phyloP scores from a whole-genome alignment of 2,329 filamentous ascomycete species.

The Ambrosiella xylebori region DNA sequence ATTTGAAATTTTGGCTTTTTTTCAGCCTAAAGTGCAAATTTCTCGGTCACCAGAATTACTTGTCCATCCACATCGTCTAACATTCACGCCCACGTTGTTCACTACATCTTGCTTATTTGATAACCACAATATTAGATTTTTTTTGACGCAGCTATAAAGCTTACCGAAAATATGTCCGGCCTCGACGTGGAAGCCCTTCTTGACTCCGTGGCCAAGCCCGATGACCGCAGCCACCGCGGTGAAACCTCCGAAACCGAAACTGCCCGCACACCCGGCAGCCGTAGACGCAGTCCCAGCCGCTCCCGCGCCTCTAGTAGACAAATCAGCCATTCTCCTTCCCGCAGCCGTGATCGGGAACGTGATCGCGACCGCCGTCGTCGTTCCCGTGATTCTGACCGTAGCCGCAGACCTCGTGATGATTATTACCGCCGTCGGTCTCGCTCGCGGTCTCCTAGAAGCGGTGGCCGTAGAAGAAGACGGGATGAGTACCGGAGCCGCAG shows the following conservation, averaged over 20 bases:
- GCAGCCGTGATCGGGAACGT: conserved; percentile 30
- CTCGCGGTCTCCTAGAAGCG: conserved; percentile 50
- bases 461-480: conserved; percentile 15
- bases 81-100: not conserved
- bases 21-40: not conserved
- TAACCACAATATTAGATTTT: not conserved
- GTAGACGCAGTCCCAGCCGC: conserved; percentile 22
- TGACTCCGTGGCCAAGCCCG: conserved; percentile 59
- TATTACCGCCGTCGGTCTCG: conserved; percentile 57
- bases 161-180: conserved; percentile 24
- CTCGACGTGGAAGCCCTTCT: conserved; percentile 78
- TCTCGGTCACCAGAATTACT: not conserved
- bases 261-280: conserved; percentile 34
- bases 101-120: not conserved
- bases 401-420: conserved; percentile 39
- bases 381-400: conserved; percentile 64
- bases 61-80: not conserved
- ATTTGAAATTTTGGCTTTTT: conserved; percentile 3
- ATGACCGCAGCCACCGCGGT: conserved; percentile 26
- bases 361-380: conserved; percentile 46
- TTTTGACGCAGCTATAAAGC: not conserved
- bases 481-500: conserved; percentile 26
- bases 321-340: conserved; percentile 37
- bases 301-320: conserved; percentile 38
- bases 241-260: conserved; percentile 37